Percentiles rank a stretch among this genome's conserved stretches.
These are phyloP conservation scores for Starmera caribaea DNA, from an alignment of 805 yeast species.

Conservation along the genomic window DNA sequence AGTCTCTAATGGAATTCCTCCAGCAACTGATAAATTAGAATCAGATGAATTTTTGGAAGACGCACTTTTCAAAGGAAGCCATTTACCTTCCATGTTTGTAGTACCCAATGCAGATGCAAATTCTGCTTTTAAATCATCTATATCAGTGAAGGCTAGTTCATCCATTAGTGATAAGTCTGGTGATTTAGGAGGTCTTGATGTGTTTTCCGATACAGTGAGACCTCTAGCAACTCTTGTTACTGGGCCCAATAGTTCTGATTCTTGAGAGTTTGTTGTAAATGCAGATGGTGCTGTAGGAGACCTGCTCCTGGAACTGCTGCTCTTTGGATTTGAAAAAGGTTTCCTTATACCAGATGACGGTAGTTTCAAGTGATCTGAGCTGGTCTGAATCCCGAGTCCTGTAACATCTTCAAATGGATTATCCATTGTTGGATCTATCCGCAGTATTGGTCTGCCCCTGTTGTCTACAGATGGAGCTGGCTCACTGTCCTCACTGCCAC, in stretches of 20 bases:
- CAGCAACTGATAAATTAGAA: neutral
- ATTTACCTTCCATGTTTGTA: neutral
- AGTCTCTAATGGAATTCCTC: too few relatives aligned
- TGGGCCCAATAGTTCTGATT: neutral
- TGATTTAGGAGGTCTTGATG: neutral
- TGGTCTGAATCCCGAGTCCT: neutral
- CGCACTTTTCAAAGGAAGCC: neutral
- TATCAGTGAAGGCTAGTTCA: neutral
- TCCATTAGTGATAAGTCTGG: neutral
- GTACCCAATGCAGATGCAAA: conserved; percentile 2
- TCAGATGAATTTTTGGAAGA: conserved; percentile 1
- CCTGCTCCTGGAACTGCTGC: too few relatives aligned
- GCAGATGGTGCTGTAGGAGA: too few relatives aligned
- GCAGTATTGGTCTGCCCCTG: conserved; percentile 1
- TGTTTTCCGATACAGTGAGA: neutral
- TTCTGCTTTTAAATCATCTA: neutral
- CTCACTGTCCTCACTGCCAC: too few relatives aligned
- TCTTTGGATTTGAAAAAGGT: neutral
- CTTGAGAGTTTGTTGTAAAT: neutral
- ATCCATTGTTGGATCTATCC: neutral
- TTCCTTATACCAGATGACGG: neutral
- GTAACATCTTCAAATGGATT: neutral
- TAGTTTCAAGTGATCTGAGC: neutral
- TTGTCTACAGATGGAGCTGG: neutral
- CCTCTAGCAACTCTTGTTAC: neutral